These are phyloP conservation scores for Plasmodium ovale DNA, from an alignment of 169 alveolate species.

Conservation along the genomic window DNA sequence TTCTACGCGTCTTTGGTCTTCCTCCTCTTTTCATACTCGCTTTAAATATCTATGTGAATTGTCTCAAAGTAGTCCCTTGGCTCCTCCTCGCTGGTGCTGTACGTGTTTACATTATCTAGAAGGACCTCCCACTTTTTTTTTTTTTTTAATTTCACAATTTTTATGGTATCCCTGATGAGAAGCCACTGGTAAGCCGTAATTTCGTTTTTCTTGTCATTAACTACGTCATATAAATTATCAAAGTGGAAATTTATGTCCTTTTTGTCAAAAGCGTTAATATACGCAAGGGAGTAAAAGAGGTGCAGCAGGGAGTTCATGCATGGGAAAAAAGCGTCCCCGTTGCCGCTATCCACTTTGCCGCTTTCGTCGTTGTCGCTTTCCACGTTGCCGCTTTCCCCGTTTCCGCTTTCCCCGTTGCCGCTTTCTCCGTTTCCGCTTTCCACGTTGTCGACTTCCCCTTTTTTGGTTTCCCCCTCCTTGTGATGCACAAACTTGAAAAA, in stretches of 20 bases:
- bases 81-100: conserved; percentile 12
- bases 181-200: conserved; percentile 75
- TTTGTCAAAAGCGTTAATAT: conserved; percentile 39
- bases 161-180: conserved; percentile 33
- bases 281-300: conserved; percentile 33
- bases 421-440: not conserved
- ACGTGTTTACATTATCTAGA: conserved; percentile 57
- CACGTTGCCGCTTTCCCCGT: not conserved
- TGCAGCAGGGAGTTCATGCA: conserved; percentile 52
- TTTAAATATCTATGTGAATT: conserved; percentile 34
- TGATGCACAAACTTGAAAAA: conserved; percentile 21
- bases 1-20: not conserved
- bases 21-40: not conserved
- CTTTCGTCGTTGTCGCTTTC: not conserved
- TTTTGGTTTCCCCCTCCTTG: not conserved
- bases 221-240: conserved; percentile 62
- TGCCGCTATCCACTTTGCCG: not conserved
- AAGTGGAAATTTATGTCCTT: conserved; percentile 21
- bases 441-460: not conserved
- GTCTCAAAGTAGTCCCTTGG: conserved; percentile 41
- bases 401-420: not conserved
- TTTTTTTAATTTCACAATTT: conserved; percentile 29
- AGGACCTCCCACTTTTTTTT: conserved; percentile 29
- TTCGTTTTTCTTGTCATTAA: conserved; percentile 46
- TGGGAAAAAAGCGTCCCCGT: not conserved